Base-by-base conservation (phyloP, 1,284 basidiomycete genomes). In the Ceratobasidium sp. region DNA sequence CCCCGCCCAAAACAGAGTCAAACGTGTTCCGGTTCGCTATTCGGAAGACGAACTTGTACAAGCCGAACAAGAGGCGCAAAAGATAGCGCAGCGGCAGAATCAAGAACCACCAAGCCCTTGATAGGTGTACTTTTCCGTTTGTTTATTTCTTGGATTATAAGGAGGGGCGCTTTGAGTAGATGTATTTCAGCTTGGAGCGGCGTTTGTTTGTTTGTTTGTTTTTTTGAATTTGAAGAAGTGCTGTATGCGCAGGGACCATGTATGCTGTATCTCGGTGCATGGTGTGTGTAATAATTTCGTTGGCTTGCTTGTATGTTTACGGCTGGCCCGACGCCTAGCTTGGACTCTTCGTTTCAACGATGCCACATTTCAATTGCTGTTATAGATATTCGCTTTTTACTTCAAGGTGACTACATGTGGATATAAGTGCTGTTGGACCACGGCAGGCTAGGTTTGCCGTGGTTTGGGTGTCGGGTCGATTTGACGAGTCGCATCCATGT, bases 401-500 rank as follows among this genome's bases (percentile, higher is more conserved):
- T 58, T 59, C 55, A 70, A 30, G 21, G 50, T 43, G 32, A 30
- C 23, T 52, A 64, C 62, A 58, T 70, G 18, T 59, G 41, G 11
- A 14, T 44, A 49, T 41, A 59, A 44, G 55, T 43, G 16, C 43
- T 1, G 55, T 32, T 35, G 38, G 41, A 18, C 11, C 35, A 43
- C 44, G n/a, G 30, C 26, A 21, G 59, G 44, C 32, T 62, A 11
- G 11, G 7, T 21, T 6, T 28, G 4, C 16, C 55, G 55, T 41
- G 55, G n/a, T 55, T 57, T 70, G 44, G 54, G 43, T 21, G 73
- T 78, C 14, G 84, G 89, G 73, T 89, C 87, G 73, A 99, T 98
- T 82, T 89, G 89, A 59, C 98, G 88, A 43, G 82, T 87, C 38
- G 86, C 79, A 80, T 97, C 93, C 94, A 98, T 98, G 83, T 94